Evolutionary conservation across 805 yeast species (phyloP).

Genomic region (Myxozyma sirexii): DNA sequence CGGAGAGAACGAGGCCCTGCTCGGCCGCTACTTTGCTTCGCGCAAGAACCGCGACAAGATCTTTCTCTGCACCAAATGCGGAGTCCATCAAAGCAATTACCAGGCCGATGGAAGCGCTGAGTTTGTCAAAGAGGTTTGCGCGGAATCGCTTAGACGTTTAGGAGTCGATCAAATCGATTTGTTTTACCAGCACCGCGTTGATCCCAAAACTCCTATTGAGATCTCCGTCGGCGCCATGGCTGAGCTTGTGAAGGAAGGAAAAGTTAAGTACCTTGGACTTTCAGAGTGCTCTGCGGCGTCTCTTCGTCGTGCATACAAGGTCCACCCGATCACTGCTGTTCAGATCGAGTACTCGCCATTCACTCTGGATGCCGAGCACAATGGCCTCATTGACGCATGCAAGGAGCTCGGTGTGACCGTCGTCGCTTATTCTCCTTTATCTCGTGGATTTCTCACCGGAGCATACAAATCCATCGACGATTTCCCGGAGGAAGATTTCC

Average conservation of each 20-base stretch:
- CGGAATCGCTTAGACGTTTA: conserved; percentile 22
- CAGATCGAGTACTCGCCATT: conserved; percentile 81
- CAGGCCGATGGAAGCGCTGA: conserved; percentile 23
- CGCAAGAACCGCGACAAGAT: conserved; percentile 54
- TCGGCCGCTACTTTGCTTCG: conserved; percentile 55
- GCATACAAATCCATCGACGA: conserved; percentile 50
- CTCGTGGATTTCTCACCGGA: conserved; percentile 79
- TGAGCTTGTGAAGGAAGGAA: conserved; percentile 63
- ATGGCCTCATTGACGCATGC: conserved; percentile 66
- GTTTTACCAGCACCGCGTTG: conserved; percentile 76
- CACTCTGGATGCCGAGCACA: conserved; percentile 59
- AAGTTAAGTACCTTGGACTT: conserved; percentile 69
- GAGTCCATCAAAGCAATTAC: conserved; percentile 44
- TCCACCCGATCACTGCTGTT: conserved; percentile 62
- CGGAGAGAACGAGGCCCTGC: conserved; percentile 57
- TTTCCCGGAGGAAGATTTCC: conserved; percentile 57
- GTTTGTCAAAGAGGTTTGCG: conserved; percentile 22
- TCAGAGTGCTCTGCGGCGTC: conserved; percentile 71
- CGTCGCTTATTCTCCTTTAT: conserved; percentile 81
- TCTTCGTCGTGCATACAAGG: conserved; percentile 58
- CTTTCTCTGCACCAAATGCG: conserved; percentile 66
- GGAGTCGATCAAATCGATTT: conserved; percentile 48
- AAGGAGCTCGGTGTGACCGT: conserved; percentile 63
- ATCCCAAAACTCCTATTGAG: conserved; percentile 57
- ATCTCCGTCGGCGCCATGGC: conserved; percentile 60